A percentile compares a stretch with the other conserved stretches of the same genome.
phyloP scores from a whole-genome alignment of 257 asterid genomes.

The Nicotiana undulata region DNA sequence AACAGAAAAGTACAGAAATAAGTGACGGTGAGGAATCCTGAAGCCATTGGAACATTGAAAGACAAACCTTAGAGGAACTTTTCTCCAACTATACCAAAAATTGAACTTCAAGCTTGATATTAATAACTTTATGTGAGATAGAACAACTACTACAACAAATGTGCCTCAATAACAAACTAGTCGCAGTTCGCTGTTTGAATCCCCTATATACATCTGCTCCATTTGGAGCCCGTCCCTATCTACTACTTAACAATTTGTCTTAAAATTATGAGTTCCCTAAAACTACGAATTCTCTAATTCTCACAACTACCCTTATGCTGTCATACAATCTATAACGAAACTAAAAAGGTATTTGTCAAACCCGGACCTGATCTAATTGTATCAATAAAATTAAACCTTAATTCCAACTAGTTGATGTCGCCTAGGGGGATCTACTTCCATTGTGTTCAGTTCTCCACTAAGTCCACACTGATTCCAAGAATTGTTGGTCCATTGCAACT shows the following conservation, averaged over 20 bases:
- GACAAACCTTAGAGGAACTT: background rate
- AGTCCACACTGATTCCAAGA: background rate
- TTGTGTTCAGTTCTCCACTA: background rate
- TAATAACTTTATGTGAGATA: background rate
- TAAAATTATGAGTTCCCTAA: background rate
- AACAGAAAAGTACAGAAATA: background rate
- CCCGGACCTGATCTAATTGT: background rate
- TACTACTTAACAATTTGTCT: too few relatives aligned
- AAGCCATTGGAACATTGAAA: background rate
- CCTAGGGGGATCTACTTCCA: background rate
- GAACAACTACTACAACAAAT: background rate
- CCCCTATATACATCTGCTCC: background rate
- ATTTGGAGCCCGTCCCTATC: background rate
- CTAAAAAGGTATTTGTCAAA: background rate
- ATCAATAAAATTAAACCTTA: background rate
- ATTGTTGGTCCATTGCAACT: background rate
- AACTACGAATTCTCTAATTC: background rate
- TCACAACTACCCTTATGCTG: background rate
- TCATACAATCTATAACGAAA: background rate
- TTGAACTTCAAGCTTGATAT: background rate
- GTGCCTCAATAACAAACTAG: background rate
- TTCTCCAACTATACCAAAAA: background rate
- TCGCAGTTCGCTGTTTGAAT: background rate
- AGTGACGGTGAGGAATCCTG: background rate
- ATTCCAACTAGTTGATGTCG: background rate